These are phyloP conservation scores for Cladorrhinum sp. DNA, from an alignment of 2,329 filamentous ascomycete species.

Conservation along the genomic window DNA sequence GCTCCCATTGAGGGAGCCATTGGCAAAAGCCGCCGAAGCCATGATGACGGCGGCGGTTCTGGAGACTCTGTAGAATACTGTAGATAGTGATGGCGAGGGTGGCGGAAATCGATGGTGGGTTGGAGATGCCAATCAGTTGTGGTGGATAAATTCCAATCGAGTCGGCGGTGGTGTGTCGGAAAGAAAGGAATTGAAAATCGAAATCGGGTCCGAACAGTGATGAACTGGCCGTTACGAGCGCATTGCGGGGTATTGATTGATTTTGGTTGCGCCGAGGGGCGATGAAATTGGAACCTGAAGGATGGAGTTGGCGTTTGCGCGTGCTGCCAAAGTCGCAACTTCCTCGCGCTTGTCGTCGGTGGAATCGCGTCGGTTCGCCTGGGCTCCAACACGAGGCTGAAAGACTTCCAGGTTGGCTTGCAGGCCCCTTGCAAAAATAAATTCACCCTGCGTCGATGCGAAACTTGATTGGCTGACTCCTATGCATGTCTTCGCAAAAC, in stretches of 20 bases:
- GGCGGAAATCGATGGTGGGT: neutral
- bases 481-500: neutral
- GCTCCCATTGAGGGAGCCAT: slow-evolving; percentile 31
- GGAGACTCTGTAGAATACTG: neutral
- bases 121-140: neutral
- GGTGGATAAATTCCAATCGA: neutral
- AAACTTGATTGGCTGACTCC: slow-evolving; percentile 8
- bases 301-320: too few species aligned
- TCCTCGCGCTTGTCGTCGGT: neutral
- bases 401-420: slow-evolving; percentile 1
- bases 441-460: slow-evolving; percentile 1
- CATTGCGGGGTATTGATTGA: neutral
- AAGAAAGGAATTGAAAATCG: neutral
- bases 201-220: neutral
- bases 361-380: slow-evolving; percentile 1
- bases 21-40: slow-evolving; percentile 11
- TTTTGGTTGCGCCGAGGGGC: neutral
- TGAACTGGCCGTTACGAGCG: neutral
- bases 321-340: neutral
- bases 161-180: too few species aligned
- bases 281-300: neutral
- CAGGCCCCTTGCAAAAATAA: slow-evolving; percentile 5
- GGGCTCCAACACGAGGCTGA: slow-evolving; percentile 20
- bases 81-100: neutral
- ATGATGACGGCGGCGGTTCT: slow-evolving; percentile 11